phyloP scores from a whole-genome alignment of 2,329 filamentous ascomycete genomes.

The Lasiodiplodia theobromae region DNA sequence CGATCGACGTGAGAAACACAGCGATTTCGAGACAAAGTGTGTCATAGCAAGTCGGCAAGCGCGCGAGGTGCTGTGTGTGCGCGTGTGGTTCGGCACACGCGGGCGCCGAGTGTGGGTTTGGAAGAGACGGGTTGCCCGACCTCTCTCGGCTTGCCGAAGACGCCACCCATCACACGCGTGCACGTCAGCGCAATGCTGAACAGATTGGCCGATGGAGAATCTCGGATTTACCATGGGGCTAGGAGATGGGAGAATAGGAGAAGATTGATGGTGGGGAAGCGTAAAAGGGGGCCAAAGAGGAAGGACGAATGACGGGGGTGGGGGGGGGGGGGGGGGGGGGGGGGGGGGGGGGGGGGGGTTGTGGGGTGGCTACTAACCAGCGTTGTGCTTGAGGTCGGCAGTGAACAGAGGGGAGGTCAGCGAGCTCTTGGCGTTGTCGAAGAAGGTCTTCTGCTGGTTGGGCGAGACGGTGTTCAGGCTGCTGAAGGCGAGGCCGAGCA shows the following conservation, averaged over 20 bases:
- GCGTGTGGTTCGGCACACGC: background rate
- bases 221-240: background rate
- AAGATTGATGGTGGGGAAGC: background rate
- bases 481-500: conserved; percentile 67
- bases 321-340: conserved; percentile 7
- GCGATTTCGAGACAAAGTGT: background rate
- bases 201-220: background rate
- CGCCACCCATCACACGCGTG: background rate
- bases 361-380: conserved; percentile 24
- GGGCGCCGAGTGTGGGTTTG: background rate
- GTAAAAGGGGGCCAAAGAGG: background rate
- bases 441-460: conserved; percentile 61
- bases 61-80: background rate
- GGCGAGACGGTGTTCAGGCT: conserved; percentile 65
- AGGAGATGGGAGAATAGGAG: background rate
- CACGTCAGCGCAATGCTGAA: background rate
- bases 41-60: background rate
- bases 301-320: background rate
- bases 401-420: conserved; percentile 65
- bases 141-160: background rate
- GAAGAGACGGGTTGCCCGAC: background rate
- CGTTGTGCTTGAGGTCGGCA: conserved; percentile 62
- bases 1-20: background rate
- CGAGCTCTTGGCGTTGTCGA: conserved; percentile 63
- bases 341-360: background rate